Evolutionary conservation across 768 basidiomycete species (phyloP).

Genomic region (Trametes coccinea): DNA sequence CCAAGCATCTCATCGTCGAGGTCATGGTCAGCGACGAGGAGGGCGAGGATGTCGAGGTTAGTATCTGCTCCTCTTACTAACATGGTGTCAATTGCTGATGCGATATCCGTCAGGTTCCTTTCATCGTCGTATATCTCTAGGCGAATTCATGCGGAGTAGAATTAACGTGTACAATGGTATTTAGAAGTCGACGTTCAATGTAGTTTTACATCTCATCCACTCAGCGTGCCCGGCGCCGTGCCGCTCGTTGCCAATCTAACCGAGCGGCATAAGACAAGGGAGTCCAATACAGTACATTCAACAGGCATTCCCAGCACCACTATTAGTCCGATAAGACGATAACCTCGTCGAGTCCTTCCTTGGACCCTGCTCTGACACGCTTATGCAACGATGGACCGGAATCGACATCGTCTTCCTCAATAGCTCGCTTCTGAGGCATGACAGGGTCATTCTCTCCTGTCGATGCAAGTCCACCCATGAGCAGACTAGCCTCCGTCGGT

Average conservation of each 20-base stretch:
- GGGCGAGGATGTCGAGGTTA: conserved; percentile 92
- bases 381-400: background rate
- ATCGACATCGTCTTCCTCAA: background rate
- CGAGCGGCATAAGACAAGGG: background rate
- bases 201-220: conserved; percentile 15
- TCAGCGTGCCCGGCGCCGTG: background rate
- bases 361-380: background rate
- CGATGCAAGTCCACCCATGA: too few relatives aligned
- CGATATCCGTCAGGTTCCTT: conserved; percentile 60
- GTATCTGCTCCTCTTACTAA: conserved; percentile 17
- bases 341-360: background rate
- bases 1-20: conserved; percentile 86
- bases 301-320: too few relatives aligned
- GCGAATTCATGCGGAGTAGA: background rate
- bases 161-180: conserved; percentile 10
- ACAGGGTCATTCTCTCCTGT: too few relatives aligned
- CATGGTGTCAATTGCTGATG: background rate
- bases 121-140: conserved; percentile 74
- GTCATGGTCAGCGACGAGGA: conserved; percentile 93
- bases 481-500: too few relatives aligned
- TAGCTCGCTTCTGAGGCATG: background rate
- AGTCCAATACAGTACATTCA: background rate
- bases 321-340: background rate
- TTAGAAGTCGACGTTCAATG: conserved; percentile 19
- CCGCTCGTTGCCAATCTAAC: background rate